Percentiles rank a stretch among this genome's conserved stretches.
phyloP scores from a whole-genome alignment of 805 yeast species.

The Candida awuae region DNA sequence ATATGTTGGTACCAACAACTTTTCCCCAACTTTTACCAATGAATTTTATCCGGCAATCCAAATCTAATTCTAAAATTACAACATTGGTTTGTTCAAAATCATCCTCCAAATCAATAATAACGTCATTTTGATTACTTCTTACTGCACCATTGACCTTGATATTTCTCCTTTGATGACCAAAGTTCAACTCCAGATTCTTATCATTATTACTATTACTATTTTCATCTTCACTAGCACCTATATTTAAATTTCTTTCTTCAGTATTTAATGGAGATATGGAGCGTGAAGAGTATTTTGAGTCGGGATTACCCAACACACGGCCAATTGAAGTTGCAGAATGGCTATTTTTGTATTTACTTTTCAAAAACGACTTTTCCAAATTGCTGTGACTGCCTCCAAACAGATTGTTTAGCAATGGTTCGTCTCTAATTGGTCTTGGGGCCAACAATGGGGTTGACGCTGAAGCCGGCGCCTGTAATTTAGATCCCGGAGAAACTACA shows the following conservation, averaged over 20 bases:
- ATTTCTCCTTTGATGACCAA: background rate
- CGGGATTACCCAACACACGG: background rate
- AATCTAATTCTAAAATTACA: constrained; percentile 74
- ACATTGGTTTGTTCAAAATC: constrained; percentile 27
- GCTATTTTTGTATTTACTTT: background rate
- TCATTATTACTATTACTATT: background rate
- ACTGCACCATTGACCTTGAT: background rate
- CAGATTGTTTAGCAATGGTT: constrained; percentile 1
- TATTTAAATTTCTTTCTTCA: constrained; percentile 1
- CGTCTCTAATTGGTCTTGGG: constrained; percentile 2
- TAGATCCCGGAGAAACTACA: background rate
- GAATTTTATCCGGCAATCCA: constrained; percentile 71
- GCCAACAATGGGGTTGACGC: constrained; percentile 1
- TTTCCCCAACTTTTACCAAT: constrained; percentile 71
- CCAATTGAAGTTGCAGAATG: background rate
- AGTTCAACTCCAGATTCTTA: background rate
- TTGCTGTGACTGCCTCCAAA: background rate
- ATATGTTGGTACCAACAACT: constrained; percentile 59
- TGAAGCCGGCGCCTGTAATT: background rate
- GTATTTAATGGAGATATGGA: constrained; percentile 7
- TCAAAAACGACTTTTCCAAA: background rate
- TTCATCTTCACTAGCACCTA: background rate
- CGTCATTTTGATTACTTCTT: background rate
- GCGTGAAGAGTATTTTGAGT: constrained; percentile 2
- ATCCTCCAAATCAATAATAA: background rate